These are phyloP conservation scores for Dothiorella sarmentorum DNA, from an alignment of 2,329 filamentous ascomycete species.

Conservation along the genomic window DNA sequence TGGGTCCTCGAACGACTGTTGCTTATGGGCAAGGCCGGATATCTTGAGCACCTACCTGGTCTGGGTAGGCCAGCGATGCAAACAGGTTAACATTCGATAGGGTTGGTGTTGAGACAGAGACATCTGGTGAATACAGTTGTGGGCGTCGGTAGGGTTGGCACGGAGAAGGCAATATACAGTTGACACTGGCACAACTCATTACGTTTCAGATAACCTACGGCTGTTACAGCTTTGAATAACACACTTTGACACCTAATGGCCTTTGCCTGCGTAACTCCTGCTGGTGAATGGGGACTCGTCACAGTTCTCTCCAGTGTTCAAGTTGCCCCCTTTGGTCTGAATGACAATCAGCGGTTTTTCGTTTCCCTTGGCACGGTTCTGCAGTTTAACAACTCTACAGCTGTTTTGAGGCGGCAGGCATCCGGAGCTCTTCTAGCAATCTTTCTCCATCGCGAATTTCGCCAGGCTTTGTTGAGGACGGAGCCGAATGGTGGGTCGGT, in stretches of 20 bases:
- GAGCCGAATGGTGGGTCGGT: neutral
- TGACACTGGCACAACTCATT: too few species aligned
- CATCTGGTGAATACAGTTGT: too few species aligned
- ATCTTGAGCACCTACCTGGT: too few species aligned
- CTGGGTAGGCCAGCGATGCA: too few species aligned
- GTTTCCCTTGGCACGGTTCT: too few species aligned
- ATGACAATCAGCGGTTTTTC: neutral
- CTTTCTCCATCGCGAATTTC: neutral
- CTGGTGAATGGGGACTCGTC: neutral
- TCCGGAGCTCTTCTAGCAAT: neutral
- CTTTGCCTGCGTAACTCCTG: neutral
- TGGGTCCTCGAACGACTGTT: too few species aligned
- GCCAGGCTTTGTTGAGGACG: neutral
- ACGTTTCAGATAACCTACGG: neutral
- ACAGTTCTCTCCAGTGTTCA: neutral
- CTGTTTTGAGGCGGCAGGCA: neutral
- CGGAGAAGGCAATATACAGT: too few species aligned
- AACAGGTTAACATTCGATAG: too few species aligned
- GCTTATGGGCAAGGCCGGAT: too few species aligned
- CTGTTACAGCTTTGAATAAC: conserved; percentile 26
- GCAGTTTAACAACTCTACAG: neutral
- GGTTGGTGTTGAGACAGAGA: too few species aligned
- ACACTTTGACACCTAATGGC: neutral
- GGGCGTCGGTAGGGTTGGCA: too few species aligned
- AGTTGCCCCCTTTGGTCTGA: neutral